phyloP scores from a whole-genome alignment of 1,139 yeast genomes.

The Pichia sp. region DNA sequence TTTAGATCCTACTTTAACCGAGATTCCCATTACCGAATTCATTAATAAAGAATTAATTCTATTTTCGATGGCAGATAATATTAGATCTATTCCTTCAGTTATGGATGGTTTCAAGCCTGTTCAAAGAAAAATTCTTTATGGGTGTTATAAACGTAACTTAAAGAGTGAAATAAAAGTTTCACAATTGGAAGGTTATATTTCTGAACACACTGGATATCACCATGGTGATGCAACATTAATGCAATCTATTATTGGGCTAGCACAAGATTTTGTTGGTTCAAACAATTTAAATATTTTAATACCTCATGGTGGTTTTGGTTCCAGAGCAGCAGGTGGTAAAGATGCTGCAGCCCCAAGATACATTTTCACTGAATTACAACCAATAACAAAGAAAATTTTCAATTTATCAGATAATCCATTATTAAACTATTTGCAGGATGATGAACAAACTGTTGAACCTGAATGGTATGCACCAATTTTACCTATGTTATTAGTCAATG shows the following conservation, averaged over 20 bases:
- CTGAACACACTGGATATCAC: slow-evolving; percentile 89
- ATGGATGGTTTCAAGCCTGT: slow-evolving; percentile 97
- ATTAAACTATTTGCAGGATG: slow-evolving; percentile 79
- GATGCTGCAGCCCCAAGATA: slow-evolving; percentile 99
- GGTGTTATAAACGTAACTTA: slow-evolving; percentile 79
- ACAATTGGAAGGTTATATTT: slow-evolving; percentile 83
- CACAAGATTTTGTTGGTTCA: slow-evolving; percentile 92
- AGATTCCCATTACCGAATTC: slow-evolving; percentile 87
- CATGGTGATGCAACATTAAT: slow-evolving; percentile 89
- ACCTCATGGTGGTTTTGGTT: slow-evolving; percentile 96
- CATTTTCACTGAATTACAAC: slow-evolving; percentile 79
- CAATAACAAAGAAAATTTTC: slow-evolving; percentile 69
- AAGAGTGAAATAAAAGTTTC: slow-evolving; percentile 80
- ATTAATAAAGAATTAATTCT: slow-evolving; percentile 92
- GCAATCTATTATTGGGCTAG: slow-evolving; percentile 87
- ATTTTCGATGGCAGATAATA: slow-evolving; percentile 94
- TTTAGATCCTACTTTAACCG: slow-evolving; percentile 69
- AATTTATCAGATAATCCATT: slow-evolving; percentile 77
- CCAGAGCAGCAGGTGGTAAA: slow-evolving; percentile 96
- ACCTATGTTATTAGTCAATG: slow-evolving; percentile 91
- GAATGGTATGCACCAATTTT: slow-evolving; percentile 90
- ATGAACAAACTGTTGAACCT: slow-evolving; percentile 92
- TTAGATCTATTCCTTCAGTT: slow-evolving; percentile 90
- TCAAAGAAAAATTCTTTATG: slow-evolving; percentile 87
- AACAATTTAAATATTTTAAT: slow-evolving; percentile 78